These are phyloP conservation scores for Gynostemma pentaphyllum DNA, from an alignment of 306 rosid genomes.

Conservation along the genomic window DNA sequence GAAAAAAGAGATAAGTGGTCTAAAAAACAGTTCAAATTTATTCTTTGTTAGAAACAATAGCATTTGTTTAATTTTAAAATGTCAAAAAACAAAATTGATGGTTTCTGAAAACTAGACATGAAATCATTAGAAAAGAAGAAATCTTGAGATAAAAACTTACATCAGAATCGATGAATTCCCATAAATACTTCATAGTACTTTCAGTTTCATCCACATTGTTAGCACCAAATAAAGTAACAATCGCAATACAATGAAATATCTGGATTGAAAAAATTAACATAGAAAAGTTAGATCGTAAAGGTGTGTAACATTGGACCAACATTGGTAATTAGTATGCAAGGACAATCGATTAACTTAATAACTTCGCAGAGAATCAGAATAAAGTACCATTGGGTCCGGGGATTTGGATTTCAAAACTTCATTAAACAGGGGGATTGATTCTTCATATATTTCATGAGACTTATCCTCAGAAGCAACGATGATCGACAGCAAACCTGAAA, in stretches of 20 bases:
- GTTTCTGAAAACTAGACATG: not conserved
- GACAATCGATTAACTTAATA: not conserved
- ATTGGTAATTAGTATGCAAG: too few relatives aligned
- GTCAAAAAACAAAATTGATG: too few relatives aligned
- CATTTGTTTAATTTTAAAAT: too few relatives aligned
- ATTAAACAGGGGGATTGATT: not conserved
- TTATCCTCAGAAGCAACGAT: conserved; percentile 9
- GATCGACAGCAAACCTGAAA: conserved; percentile 26
- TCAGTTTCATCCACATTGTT: conserved; percentile 15
- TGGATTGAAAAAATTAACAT: conserved; percentile 1
- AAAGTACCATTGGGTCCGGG: not conserved
- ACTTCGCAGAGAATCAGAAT: not conserved
- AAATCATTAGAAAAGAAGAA: not conserved
- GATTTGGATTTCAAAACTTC: not conserved
- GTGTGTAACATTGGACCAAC: not conserved
- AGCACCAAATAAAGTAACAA: conserved; percentile 24
- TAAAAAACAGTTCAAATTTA: too few relatives aligned
- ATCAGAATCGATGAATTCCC: conserved; percentile 18
- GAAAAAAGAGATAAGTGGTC: too few relatives aligned
- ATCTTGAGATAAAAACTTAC: not conserved
- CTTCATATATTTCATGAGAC: conserved; percentile 13
- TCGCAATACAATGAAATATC: conserved; percentile 25
- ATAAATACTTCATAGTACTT: conserved; percentile 21
- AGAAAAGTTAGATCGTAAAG: not conserved
- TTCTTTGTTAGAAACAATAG: too few relatives aligned